Conservation (phyloP, 495 filamentous ascomycete species). For the Aspergillus indologenus region DNA sequence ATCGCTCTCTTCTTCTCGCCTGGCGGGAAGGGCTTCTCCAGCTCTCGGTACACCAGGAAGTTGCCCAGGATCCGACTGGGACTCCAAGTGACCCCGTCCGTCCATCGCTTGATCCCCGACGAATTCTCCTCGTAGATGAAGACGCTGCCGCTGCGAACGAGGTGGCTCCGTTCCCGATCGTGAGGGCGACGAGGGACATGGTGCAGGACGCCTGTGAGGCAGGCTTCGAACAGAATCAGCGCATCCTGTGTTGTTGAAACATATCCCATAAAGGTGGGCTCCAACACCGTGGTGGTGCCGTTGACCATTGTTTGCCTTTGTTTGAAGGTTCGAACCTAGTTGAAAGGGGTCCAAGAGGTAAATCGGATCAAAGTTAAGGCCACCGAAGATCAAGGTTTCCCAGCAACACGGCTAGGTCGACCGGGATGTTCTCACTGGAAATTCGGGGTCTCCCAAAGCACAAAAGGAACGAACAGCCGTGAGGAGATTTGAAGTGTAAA, state of each 20-base stretch:
- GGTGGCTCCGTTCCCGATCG: conserved; percentile 68
- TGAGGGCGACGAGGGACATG: conserved; percentile 81
- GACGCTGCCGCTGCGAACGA: conserved; percentile 79
- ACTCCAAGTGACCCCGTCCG: conserved; percentile 85
- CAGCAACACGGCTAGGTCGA: conserved; percentile 4
- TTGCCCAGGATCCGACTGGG: conserved; percentile 86
- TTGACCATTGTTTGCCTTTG: conserved; percentile 39
- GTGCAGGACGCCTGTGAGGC: conserved; percentile 61
- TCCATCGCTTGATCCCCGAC: conserved; percentile 92
- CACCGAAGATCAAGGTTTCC: conserved; percentile 23
- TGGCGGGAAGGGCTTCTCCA: conserved; percentile 75
- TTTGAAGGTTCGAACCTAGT: conserved; percentile 27
- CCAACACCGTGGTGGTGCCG: conserved; percentile 45
- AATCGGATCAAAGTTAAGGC: conserved; percentile 22
- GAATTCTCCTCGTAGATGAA: conserved; percentile 89
- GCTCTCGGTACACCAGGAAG: conserved; percentile 85
- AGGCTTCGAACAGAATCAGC: conserved; percentile 71
- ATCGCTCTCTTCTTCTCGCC: conserved; percentile 87
- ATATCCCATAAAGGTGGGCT: conserved; percentile 63
- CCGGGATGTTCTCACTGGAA: conserved; percentile 1
- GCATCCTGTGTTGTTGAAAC: conserved; percentile 72
- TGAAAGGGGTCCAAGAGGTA: conserved; percentile 18
- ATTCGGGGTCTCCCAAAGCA: not conserved
- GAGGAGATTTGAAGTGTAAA: not conserved
- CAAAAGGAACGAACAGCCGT: not conserved